These are phyloP conservation scores for Coffea humblotiana DNA, from an alignment of 305 asterid genomes.

Conservation along the genomic window DNA sequence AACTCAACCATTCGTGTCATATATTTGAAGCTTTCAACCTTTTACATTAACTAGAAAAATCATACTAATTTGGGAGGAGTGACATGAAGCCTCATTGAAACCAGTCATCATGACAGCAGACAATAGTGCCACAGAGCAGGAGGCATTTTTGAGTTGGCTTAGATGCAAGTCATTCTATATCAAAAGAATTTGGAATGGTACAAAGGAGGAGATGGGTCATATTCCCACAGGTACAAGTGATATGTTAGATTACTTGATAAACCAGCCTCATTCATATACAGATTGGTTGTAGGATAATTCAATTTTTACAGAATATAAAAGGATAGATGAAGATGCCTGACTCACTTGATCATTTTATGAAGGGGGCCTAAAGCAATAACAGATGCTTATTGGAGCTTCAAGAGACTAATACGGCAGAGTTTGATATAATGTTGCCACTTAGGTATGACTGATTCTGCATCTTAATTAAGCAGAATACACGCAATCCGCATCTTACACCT, in stretches of 20 bases:
- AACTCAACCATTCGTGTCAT: not conserved
- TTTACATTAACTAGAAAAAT: not conserved
- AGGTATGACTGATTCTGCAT: too few species aligned
- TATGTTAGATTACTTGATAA: not conserved
- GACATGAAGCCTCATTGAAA: not conserved
- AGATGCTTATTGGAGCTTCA: too few species aligned
- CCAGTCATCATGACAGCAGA: not conserved
- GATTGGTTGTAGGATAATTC: too few species aligned
- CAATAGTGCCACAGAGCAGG: not conserved
- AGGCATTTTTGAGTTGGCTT: not conserved
- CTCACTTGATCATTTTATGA: too few species aligned
- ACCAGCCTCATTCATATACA: too few species aligned
- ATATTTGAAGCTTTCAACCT: not conserved
- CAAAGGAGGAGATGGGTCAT: not conserved
- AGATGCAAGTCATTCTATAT: not conserved
- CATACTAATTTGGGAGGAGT: not conserved
- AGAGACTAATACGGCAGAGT: too few species aligned
- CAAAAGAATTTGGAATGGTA: not conserved
- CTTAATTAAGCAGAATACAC: too few species aligned
- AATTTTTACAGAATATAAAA: too few species aligned
- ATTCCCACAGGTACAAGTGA: not conserved
- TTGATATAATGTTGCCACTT: too few species aligned
- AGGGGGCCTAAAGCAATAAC: too few species aligned
- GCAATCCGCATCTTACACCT: too few species aligned
- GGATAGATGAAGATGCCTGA: too few species aligned